Base-by-base conservation (phyloP, 768 basidiomycete genomes). In the Lactarius hengduanensis region DNA sequence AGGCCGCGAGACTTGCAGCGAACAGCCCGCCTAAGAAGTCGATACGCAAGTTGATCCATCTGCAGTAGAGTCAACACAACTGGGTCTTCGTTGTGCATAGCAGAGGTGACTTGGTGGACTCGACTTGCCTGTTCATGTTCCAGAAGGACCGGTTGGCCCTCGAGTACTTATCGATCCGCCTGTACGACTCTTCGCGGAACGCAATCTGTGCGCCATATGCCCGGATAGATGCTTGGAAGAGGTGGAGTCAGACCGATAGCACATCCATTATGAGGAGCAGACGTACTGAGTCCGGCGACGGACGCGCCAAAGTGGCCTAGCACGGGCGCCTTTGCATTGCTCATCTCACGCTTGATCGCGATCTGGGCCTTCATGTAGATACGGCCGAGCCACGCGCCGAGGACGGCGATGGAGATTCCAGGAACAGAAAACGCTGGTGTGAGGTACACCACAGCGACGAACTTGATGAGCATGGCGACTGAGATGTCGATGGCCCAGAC, bases 1-100 rank as follows among this genome's bases (percentile, higher is more conserved):
- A 84, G 13, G 80, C 79, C 1, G 83, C 85, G 8, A 87, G 77
- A 13, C 72, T 71, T 0, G 83, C 72, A 1, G 84, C 73, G 71
- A 87, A 86, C n/a, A 82, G 26, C n/a, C 79, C 80, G 1, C 84
- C 84, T 47, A 84, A 70, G 11, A 74, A 69, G 72, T 93, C 91
- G 47, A 91, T 79, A 65, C 82, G 79, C 54, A 81, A 74, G 63
- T 75, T 77, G 53, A 83, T 73, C 84, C 83, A 84, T 59, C 82
- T 80, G 58, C 32, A 32, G 47, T 3, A 34, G n/a, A 2, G 13
- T 1, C 15, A 56, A 13, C 10, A 10, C 47, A 50, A 13, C 26
- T 22, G 26, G 13, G 22, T 26, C 0, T 16, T 54, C 40, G 22
- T 55, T 5, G 11, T 22, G 22, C 7, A 28, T 59, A 6, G 65